Evolutionary conservation across 257 asterid species (phyloP).

Genomic region (Solanum piurae): DNA sequence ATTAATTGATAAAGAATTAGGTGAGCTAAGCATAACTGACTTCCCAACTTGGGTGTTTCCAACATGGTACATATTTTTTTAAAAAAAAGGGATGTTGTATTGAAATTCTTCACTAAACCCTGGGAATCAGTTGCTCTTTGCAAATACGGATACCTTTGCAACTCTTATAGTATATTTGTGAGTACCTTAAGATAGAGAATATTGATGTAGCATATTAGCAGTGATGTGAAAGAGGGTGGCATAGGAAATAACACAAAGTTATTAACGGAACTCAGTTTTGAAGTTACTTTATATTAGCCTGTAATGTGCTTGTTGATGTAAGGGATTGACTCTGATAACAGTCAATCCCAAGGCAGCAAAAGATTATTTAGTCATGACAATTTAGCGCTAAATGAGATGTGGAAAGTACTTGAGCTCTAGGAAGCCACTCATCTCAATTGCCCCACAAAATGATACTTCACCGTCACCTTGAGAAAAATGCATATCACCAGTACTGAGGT

Average conservation of each 20-base stretch:
- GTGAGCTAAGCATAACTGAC: neutral
- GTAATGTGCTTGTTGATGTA: neutral
- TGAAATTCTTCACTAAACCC: neutral
- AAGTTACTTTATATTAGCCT: neutral
- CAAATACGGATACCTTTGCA: neutral
- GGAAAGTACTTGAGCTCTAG: conserved; percentile 84
- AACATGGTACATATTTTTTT: neutral
- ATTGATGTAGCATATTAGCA: neutral
- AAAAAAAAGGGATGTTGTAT: neutral
- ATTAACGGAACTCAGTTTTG: neutral
- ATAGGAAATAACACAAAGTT: neutral
- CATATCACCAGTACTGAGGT: conserved; percentile 95
- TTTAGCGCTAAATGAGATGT: neutral
- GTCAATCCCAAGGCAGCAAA: neutral
- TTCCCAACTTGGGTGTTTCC: neutral
- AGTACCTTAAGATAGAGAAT: neutral
- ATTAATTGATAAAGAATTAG: neutral
- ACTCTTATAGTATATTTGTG: neutral
- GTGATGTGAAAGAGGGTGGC: neutral
- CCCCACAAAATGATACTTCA: conserved; percentile 92
- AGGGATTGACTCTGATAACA: neutral
- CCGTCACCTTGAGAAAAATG: conserved; percentile 98
- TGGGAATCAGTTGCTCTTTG: neutral
- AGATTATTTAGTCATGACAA: neutral
- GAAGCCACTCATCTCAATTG: conserved; percentile 96